phyloP scores from a whole-genome alignment of 306 rosid genomes.

The Dryas octopetala region DNA sequence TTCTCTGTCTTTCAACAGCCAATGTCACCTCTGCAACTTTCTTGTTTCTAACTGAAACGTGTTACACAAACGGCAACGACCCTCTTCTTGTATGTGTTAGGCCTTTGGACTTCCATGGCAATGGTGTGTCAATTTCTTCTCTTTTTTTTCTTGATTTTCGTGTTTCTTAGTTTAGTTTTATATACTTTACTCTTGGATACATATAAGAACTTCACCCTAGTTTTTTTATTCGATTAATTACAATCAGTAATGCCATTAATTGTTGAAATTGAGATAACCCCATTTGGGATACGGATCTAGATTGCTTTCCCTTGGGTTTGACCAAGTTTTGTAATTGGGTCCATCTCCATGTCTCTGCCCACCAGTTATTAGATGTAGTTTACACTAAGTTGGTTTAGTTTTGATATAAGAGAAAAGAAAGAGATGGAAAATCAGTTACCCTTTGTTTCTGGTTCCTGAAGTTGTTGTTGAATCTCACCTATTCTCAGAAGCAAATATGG shows the following conservation, averaged over 20 bases:
- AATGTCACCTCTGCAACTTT: conserved; percentile 8
- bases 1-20: background rate
- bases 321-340: background rate
- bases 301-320: background rate
- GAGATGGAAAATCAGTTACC: background rate
- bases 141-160: background rate
- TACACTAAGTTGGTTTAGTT: background rate
- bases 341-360: background rate
- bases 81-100: background rate
- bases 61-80: background rate
- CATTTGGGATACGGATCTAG: background rate
- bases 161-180: background rate
- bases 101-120: conserved; percentile 1
- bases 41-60: background rate
- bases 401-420: background rate
- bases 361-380: background rate
- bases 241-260: conserved; percentile 9
- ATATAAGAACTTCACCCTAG: background rate
- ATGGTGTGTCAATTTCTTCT: background rate
- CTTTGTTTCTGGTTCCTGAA: background rate
- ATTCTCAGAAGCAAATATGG: background rate
- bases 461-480: conserved; percentile 12
- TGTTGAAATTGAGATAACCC: background rate
- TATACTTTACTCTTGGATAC: background rate
- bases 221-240: background rate